Conservation (phyloP, 2,329 filamentous ascomycete genomes). For the Pestalotiopsis fici region DNA sequence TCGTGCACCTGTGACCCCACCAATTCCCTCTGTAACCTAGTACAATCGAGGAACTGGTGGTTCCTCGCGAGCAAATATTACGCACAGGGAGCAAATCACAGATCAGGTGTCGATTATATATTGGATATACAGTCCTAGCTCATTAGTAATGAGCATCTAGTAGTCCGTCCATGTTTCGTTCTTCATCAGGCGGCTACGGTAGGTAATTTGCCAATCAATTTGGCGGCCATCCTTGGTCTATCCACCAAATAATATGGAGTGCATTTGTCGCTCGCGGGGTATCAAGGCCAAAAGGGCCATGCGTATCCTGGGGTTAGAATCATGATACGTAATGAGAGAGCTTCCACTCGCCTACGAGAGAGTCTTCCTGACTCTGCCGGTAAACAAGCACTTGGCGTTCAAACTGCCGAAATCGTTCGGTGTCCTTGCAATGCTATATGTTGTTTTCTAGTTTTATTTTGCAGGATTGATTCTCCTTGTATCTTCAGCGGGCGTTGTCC, state of each 20-base stretch:
- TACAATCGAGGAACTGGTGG: neutral
- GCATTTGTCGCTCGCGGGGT: neutral
- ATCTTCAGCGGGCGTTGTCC: neutral
- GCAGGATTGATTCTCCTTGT: neutral
- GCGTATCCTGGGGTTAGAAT: neutral
- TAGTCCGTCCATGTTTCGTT: neutral
- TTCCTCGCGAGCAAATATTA: neutral
- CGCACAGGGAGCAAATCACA: neutral
- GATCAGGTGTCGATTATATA: neutral
- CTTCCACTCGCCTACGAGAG: too few species aligned
- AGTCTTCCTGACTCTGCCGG: too few species aligned
- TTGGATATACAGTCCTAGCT: neutral
- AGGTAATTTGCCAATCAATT: too few species aligned
- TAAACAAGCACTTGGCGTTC: too few species aligned
- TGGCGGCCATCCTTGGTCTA: neutral
- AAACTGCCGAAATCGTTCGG: too few species aligned
- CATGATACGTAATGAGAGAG: too few species aligned
- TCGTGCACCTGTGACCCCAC: neutral
- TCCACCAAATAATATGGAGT: neutral
- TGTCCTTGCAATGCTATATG: too few species aligned
- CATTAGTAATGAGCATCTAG: neutral
- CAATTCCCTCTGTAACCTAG: neutral
- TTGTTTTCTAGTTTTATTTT: too few species aligned
- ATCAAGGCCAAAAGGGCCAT: neutral
- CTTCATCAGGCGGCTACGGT: too few species aligned